phyloP scores from a whole-genome alignment of 108 stramenopile species.

The Fragilariopsis cylindrus region DNA sequence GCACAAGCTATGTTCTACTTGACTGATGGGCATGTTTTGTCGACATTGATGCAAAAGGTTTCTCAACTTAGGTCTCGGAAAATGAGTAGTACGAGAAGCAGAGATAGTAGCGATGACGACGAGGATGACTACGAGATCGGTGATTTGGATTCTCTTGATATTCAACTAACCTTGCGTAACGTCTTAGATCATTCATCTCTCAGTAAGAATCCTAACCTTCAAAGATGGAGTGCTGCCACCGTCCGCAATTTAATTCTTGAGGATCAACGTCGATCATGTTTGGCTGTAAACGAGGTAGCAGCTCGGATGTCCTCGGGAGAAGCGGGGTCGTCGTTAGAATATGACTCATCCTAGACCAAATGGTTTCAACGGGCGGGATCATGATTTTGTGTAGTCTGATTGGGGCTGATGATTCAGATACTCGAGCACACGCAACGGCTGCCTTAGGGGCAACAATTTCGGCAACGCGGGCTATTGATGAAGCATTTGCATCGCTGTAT shows the following conservation, averaged over 20 bases:
- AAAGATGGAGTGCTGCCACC: conserved; percentile 78
- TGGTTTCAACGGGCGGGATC: conserved; percentile 70
- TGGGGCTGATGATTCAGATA: conserved; percentile 74
- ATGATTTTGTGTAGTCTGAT: conserved; percentile 80
- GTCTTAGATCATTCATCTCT: conserved; percentile 73
- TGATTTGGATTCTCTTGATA: conserved; percentile 53
- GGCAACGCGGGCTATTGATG: conserved; percentile 65
- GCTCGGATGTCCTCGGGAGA: conserved; percentile 44
- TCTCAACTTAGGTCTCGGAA: not conserved
- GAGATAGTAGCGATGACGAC: conserved; percentile 12
- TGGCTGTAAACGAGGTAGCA: conserved; percentile 52
- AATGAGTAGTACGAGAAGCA: conserved; percentile 19
- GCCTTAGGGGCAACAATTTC: conserved; percentile 61
- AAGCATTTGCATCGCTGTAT: conserved; percentile 32
- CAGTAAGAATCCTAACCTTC: conserved; percentile 65
- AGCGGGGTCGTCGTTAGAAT: conserved; percentile 24
- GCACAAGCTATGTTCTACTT: conserved; percentile 73
- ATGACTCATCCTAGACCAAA: conserved; percentile 65
- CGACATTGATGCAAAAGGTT: conserved; percentile 23
- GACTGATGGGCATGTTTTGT: conserved; percentile 56
- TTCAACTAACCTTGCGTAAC: conserved; percentile 58
- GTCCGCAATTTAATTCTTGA: conserved; percentile 67
- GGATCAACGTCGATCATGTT: conserved; percentile 71
- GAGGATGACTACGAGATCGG: conserved; percentile 20
- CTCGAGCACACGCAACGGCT: conserved; percentile 73